Evolutionary conservation across 2,329 filamentous ascomycete genomes (phyloP), one percentile per base, ranked within the genome.

Genomic region (Alternaria viburni): DNA sequence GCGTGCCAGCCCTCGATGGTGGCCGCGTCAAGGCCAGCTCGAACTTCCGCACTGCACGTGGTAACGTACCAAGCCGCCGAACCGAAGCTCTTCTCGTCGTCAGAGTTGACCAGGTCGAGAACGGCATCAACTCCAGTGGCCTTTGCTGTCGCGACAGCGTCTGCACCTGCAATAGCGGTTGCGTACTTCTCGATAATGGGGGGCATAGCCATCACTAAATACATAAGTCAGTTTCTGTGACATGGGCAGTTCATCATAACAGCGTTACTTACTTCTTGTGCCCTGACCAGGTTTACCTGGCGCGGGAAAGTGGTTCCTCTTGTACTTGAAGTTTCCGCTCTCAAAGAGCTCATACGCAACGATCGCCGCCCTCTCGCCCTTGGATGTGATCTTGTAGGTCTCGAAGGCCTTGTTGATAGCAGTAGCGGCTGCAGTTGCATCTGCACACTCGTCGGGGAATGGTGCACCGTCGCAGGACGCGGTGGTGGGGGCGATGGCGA

Each of bases 271-370:
- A 62, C 60, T 62, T 1, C 60, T 25, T 0, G 91, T 93, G 23
- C 91, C 91, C 77, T 94, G 90, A 9, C 91, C 92, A 0, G 89
- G 84, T 0, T 81, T 41, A 41, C 36, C 36, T 41, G 74, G n/a
- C 84, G 86, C 2, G 66, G 82, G 45, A 15, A 86, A 70, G 36
- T 88, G 82, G 80, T 93, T 93, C 77, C 84, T 86, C 79, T 90
- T 92, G 85, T 87, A 94, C 72, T 86, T 84, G 81, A 94, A 92
- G 66, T 89, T 85, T 21, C 61, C 88, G 2, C 87, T 88, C 81
- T 96, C 93, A 74, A 89, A 89, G 11, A 90, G 87, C 82, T 92
- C 90, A 73, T 93, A 83, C 12, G 89, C 84, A 46, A 96, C 74
- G 15, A 94, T 79, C 21, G 89, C 91, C 7, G 92, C 92, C 74